phyloP scores from a whole-genome alignment of 2,329 filamentous ascomycete species.

The Calonectria henricotiae region DNA sequence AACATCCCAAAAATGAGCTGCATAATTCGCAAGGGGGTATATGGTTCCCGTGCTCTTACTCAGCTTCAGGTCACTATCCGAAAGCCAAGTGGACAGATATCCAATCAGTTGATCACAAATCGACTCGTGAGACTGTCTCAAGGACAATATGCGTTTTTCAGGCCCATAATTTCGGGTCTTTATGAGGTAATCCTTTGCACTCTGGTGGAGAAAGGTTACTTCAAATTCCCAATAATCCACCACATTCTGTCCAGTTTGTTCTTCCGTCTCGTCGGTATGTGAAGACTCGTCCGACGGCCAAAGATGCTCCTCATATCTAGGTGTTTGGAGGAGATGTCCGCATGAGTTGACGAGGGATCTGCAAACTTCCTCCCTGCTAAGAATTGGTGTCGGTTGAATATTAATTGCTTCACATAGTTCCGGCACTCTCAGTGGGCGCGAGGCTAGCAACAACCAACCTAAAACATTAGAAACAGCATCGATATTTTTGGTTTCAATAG shows the following conservation, averaged over 20 bases:
- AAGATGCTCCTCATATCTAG: not conserved
- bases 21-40: not conserved
- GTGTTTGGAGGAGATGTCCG: slow-evolving; percentile 24
- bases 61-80: not conserved
- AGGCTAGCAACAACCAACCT: slow-evolving; percentile 20
- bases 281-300: not conserved
- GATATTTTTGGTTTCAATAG: not conserved
- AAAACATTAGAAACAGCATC: not conserved
- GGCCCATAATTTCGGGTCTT: not conserved
- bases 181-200: not conserved
- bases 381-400: not conserved
- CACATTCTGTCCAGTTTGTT: not conserved
- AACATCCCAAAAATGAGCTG: not conserved
- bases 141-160: no score
- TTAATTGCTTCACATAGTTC: slow-evolving; percentile 33
- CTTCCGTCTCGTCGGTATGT: not conserved
- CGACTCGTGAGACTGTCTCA: not conserved
- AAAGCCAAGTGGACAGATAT: not conserved
- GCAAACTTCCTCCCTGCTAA: slow-evolving; percentile 22
- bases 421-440: not conserved
- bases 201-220: not conserved
- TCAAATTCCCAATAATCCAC: not conserved
- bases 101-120: not conserved
- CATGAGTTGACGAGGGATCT: slow-evolving; percentile 22
- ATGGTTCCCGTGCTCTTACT: not conserved